phyloP scores from a whole-genome alignment of 2,329 filamentous ascomycete genomes.

The Curvularia eragrostidis region DNA sequence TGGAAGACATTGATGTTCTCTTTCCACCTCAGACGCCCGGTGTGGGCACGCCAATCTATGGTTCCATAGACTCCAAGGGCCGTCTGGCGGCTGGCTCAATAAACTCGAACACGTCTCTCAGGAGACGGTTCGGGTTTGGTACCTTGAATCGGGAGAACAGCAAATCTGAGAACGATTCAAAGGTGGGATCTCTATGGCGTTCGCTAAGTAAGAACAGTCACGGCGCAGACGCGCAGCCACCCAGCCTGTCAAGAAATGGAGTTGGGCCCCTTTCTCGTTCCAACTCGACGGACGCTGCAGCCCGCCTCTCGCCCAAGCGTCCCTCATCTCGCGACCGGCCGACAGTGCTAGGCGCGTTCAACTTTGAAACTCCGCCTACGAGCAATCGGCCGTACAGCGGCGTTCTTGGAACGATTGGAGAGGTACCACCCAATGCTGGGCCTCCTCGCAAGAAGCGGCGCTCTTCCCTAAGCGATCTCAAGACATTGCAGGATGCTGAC shows the following conservation, averaged over 20 bases:
- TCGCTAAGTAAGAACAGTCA: constrained; percentile 80
- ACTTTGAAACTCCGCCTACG: constrained; percentile 53
- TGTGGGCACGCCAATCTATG: constrained; percentile 58
- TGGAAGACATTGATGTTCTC: constrained; percentile 88
- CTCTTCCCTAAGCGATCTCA: constrained; percentile 89
- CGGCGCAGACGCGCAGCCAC: constrained; percentile 55
- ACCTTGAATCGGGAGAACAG: constrained; percentile 78
- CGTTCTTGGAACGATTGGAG: constrained; percentile 59
- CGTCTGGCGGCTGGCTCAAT: constrained; percentile 74
- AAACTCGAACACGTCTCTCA: constrained; percentile 85
- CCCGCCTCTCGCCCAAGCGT: constrained; percentile 58
- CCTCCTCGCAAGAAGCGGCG: constrained; percentile 74
- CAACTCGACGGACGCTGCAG: constrained; percentile 78
- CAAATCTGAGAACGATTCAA: constrained; percentile 72
- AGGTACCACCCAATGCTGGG: constrained; percentile 50
- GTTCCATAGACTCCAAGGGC: constrained; percentile 64
- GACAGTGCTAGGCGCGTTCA: constrained; percentile 56
- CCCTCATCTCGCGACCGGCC: constrained; percentile 64
- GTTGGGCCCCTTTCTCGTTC: constrained; percentile 64
- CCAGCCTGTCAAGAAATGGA: constrained; percentile 71
- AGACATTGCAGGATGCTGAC: constrained; percentile 67
- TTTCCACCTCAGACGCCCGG: constrained; percentile 70
- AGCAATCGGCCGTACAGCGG: constrained; percentile 41
- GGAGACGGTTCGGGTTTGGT: constrained; percentile 83
- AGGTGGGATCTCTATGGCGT: constrained; percentile 79